Evolutionary conservation across 2,329 filamentous ascomycete species (phyloP), one percentile per base, ranked within the genome.

Genomic region (Aspergillus fructus): DNA sequence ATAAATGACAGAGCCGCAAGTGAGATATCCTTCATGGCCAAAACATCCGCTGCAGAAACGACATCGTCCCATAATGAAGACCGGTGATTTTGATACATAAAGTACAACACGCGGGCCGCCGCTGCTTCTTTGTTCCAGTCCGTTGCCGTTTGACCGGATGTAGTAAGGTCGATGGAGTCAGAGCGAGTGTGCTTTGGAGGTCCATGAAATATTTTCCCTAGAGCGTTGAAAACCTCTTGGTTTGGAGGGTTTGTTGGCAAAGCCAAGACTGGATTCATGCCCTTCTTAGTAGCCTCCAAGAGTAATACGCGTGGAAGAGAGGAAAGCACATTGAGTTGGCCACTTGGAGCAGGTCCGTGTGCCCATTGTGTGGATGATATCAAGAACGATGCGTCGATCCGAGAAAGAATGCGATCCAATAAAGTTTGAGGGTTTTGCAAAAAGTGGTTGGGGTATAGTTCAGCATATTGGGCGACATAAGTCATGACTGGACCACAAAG

Each of bases 381-480:
- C 24, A 75, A 67, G 27, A 83, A 67, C 27, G 79, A 77, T 41
- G 74, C 69, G 15, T 75, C 69, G 9, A 85, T 74, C 19, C 79
- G 77, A n/a, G 73, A 66, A 13, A 81, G 71, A 43, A 85, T 78
- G 19, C 72, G 69, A 43, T 78, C 72, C 42, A 80, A 69, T 9
- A 77, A 47, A 48, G 78, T 71, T 5, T 71, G 63, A 2, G 71
- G 66, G 27, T 65, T 72, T 30, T 77, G 75, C 37, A 85, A 73
- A 53, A 85, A 79, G 65, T 85, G 81, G 30, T 81, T 78, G 2
- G 82, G 81, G 53, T 85, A 85, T 3, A 71, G 71, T 33, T 79
- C 77, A 7, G 80, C 81, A 66, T 85, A 87, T 55, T 79, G 79
- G 37, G 82, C 78, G 46, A 86, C 75, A 67, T 87, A 87, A 48